Conservation (phyloP, 2,329 filamentous ascomycete genomes). For the Aspergillus vadensis region DNA sequence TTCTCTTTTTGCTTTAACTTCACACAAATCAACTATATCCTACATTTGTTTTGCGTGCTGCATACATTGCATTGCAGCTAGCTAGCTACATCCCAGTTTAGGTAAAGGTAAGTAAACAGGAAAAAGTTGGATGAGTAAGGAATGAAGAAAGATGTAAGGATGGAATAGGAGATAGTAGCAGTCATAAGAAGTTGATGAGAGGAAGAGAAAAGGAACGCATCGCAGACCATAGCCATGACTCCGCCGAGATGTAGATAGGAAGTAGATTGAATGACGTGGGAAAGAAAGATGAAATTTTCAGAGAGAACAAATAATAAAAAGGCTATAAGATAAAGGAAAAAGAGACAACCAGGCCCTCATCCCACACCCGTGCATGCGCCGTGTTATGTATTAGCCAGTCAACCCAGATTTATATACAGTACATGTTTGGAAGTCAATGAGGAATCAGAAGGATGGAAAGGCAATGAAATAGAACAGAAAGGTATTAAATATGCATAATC, state of each 20-base stretch:
- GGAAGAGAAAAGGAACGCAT: neutral
- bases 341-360: neutral
- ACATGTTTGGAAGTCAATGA: neutral
- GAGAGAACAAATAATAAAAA: neutral
- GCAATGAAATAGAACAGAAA: neutral
- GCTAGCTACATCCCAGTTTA: conserved; percentile 1
- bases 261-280: neutral
- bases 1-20: neutral
- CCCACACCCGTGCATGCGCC: conserved; percentile 9
- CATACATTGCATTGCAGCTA: neutral
- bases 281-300: neutral
- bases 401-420: conserved; percentile 15
- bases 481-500: neutral
- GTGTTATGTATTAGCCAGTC: conserved; percentile 9
- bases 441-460: conserved; percentile 2
- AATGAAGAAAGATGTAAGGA: neutral
- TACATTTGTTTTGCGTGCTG: neutral
- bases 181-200: neutral
- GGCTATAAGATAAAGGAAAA: neutral
- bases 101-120: too few species aligned
- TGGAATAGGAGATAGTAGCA: too few species aligned
- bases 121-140: neutral
- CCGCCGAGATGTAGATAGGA: conserved; percentile 13
- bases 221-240: neutral
- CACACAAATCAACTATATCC: neutral